Percentiles rank a stretch among this genome's conserved stretches.
These are phyloP conservation scores for Juncus inflexus DNA, from an alignment of 176 grass and related monocot species.

Conservation along the genomic window DNA sequence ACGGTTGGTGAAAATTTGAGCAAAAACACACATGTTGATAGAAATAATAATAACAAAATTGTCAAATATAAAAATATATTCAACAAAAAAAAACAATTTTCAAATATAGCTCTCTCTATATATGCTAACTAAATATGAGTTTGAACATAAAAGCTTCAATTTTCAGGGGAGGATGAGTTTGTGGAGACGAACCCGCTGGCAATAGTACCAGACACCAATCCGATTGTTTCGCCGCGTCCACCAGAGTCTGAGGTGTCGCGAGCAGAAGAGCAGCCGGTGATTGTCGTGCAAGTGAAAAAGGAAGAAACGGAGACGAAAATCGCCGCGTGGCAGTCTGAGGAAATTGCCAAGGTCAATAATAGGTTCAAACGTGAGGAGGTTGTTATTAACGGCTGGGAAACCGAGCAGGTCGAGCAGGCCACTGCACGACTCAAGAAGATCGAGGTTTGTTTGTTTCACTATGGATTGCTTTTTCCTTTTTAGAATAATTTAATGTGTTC, in stretches of 20 bases:
- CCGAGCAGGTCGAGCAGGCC: slow-evolving; percentile 42
- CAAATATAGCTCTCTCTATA: too few relatives aligned
- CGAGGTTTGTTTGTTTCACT: slow-evolving; percentile 28
- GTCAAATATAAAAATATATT: too few relatives aligned
- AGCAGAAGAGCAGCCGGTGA: slow-evolving; percentile 12
- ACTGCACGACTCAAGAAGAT: slow-evolving; percentile 45
- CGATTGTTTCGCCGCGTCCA: slow-evolving; percentile 16
- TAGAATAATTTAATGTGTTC: too few relatives aligned
- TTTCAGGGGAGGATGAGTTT: slow-evolving; percentile 44
- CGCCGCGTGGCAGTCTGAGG: slow-evolving; percentile 50
- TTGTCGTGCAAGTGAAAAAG: slow-evolving; percentile 50
- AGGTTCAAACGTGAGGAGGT: slow-evolving; percentile 61
- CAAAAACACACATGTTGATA: too few relatives aligned
- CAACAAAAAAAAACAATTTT: too few relatives aligned
- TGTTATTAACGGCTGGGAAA: slow-evolving; percentile 60
- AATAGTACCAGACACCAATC: slow-evolving; percentile 37
- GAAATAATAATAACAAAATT: too few relatives aligned
- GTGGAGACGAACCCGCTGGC: slow-evolving; percentile 55
- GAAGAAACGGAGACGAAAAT: slow-evolving; percentile 67
- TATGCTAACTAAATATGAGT: neutral
- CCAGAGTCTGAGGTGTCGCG: neutral
- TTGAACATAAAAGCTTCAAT: neutral
- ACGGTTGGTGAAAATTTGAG: too few relatives aligned
- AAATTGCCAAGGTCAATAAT: slow-evolving; percentile 58
- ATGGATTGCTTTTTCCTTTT: neutral